These are phyloP conservation scores for Mucor velutinosus DNA, from an alignment of 371 early-diverging fungal species.

Conservation along the genomic window DNA sequence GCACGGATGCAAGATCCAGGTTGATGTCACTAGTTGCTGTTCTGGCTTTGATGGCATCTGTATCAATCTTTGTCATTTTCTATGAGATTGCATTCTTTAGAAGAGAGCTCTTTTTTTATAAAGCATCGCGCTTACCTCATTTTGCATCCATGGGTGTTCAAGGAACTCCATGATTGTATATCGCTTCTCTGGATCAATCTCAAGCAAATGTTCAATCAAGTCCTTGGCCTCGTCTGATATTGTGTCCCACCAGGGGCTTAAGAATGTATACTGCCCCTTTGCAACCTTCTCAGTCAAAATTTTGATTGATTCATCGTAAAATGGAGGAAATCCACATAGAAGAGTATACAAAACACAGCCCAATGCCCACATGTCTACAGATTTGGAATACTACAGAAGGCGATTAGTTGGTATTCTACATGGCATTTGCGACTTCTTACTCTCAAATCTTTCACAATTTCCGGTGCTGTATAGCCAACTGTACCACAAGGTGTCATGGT, in stretches of 20 bases:
- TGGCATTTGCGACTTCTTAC: background rate
- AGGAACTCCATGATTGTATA: constrained; percentile 68
- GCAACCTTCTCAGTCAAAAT: constrained; percentile 66
- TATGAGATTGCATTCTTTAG: background rate
- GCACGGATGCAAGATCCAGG: constrained; percentile 6
- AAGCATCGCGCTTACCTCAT: constrained; percentile 20
- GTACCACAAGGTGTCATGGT: constrained; percentile 94
- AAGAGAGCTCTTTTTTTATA: background rate
- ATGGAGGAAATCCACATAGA: constrained; percentile 90
- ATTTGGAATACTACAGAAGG: constrained; percentile 73
- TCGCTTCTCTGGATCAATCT: constrained; percentile 56
- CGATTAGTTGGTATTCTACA: background rate
- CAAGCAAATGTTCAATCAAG: constrained; percentile 69
- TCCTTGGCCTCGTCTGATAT: constrained; percentile 73
- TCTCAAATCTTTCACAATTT: constrained; percentile 73
- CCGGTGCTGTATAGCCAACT: constrained; percentile 92
- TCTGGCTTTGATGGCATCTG: constrained; percentile 8
- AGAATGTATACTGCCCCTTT: constrained; percentile 65
- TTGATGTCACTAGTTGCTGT: background rate
- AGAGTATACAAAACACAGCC: constrained; percentile 92
- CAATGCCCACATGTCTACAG: constrained; percentile 94
- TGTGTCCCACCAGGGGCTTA: constrained; percentile 79
- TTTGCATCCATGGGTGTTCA: constrained; percentile 79
- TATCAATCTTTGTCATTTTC: constrained; percentile 9
- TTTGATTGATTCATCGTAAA: constrained; percentile 72